Evolutionary conservation across 257 asterid genomes (phyloP).

Genomic region (Paulownia fortunei): DNA sequence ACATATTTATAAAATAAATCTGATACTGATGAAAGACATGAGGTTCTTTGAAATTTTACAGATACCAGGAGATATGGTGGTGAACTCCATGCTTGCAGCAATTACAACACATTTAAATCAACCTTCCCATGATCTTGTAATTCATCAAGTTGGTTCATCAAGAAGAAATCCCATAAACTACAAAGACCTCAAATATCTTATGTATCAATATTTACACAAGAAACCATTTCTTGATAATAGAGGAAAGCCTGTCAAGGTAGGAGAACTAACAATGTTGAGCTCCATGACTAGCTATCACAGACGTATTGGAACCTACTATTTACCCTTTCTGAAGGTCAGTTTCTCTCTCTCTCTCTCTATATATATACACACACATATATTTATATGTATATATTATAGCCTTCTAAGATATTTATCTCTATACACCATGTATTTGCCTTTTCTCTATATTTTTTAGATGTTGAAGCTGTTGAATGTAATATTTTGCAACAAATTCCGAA

Average conservation of each 20-base stretch:
- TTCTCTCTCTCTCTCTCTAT: too few species aligned
- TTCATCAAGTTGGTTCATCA: constrained; percentile 21
- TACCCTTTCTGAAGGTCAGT: constrained; percentile 20
- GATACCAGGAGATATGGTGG: neutral
- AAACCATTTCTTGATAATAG: constrained; percentile 4
- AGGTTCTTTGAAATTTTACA: neutral
- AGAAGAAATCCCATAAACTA: neutral
- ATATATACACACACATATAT: too few species aligned
- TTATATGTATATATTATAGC: too few species aligned
- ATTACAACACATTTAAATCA: constrained; percentile 1
- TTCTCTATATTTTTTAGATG: neutral
- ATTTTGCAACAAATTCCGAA: constrained; percentile 13
- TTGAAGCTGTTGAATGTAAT: constrained; percentile 7
- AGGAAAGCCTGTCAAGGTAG: constrained; percentile 13
- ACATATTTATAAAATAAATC: too few species aligned
- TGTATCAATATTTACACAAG: neutral
- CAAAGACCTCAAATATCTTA: neutral
- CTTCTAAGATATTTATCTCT: too few species aligned
- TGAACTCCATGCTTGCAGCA: neutral
- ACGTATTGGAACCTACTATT: constrained; percentile 9
- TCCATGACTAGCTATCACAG: constrained; percentile 19
- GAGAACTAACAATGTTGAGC: neutral
- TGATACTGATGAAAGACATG: too few species aligned
- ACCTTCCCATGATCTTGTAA: neutral
- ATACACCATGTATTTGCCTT: neutral